Conservation (phyloP, 495 filamentous ascomycete genomes). For the Hyaloscypha variabilis region DNA sequence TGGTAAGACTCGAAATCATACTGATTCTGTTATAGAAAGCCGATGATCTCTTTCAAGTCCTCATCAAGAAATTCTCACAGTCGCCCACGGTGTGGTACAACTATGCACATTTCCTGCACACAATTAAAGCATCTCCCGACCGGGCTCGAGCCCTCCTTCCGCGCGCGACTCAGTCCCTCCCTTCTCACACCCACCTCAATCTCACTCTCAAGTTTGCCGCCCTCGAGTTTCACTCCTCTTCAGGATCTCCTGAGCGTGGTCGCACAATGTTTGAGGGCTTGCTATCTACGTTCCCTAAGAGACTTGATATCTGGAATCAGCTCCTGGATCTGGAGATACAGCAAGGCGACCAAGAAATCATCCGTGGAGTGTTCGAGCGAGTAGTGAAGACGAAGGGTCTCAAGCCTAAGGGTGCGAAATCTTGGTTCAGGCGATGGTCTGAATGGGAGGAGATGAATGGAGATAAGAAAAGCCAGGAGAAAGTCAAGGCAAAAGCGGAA, state of each 20-base stretch:
- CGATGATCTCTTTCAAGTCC: slow-evolving; percentile 81
- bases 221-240: slow-evolving; percentile 82
- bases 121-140: slow-evolving; percentile 64
- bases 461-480: slow-evolving; percentile 69
- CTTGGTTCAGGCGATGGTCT: slow-evolving; percentile 83
- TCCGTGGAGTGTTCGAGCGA: slow-evolving; percentile 80
- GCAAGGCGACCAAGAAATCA: slow-evolving; percentile 58
- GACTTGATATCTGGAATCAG: slow-evolving; percentile 89
- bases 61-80: slow-evolving; percentile 83
- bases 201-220: slow-evolving; percentile 86
- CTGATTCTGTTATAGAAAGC: slow-evolving; percentile 69
- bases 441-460: slow-evolving; percentile 77
- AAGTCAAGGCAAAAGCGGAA: slow-evolving; percentile 72
- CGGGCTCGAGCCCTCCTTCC: slow-evolving; percentile 79
- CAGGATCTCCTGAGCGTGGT: slow-evolving; percentile 87
- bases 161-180: slow-evolving; percentile 84
- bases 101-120: slow-evolving; percentile 91
- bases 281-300: slow-evolving; percentile 81
- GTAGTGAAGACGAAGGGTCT: slow-evolving; percentile 69
- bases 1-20: slow-evolving; percentile 27
- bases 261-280: slow-evolving; percentile 93
- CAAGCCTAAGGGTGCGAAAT: slow-evolving; percentile 73
- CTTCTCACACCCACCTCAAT: slow-evolving; percentile 67
- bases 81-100: slow-evolving; percentile 85
- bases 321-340: slow-evolving; percentile 82